A percentile compares a stretch with the other conserved stretches of the same genome.
phyloP scores from a whole-genome alignment of 495 filamentous ascomycete species.

The Trichoderma reesei region DNA sequence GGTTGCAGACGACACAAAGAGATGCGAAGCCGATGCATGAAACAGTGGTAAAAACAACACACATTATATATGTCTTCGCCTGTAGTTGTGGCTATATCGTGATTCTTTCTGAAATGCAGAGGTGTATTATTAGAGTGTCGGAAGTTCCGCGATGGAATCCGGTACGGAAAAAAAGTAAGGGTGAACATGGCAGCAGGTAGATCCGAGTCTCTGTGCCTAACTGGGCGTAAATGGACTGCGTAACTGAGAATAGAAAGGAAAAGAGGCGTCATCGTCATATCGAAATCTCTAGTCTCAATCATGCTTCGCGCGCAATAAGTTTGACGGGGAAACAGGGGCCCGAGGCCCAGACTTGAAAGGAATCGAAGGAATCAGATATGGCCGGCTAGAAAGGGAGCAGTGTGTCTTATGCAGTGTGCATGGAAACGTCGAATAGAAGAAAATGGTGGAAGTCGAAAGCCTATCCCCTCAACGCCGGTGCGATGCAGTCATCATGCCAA shows the following conservation, averaged over 20 bases:
- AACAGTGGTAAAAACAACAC: conserved; percentile 8
- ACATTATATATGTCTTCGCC: conserved; percentile 4
- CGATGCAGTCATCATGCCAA: conserved; percentile 2
- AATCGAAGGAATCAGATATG: neutral
- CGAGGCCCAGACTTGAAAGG: neutral
- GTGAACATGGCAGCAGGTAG: neutral
- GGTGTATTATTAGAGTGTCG: conserved; percentile 4
- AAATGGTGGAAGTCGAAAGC: neutral
- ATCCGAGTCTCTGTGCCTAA: neutral
- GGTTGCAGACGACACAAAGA: neutral
- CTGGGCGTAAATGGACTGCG: neutral
- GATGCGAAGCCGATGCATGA: neutral
- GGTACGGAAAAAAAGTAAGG: neutral
- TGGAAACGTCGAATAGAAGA: neutral
- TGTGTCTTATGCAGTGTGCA: neutral
- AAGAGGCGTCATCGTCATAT: neutral
- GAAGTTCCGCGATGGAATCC: neutral
- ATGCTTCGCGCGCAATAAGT: neutral
- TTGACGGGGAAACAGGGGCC: neutral
- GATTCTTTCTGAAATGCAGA: neutral
- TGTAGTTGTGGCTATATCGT: neutral
- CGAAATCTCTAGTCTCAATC: neutral
- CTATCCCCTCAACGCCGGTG: neutral
- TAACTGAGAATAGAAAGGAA: neutral
- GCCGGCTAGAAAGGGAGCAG: neutral